Base-by-base conservation (phyloP, 345 rosid species). In the Rubroshorea leprosula region DNA sequence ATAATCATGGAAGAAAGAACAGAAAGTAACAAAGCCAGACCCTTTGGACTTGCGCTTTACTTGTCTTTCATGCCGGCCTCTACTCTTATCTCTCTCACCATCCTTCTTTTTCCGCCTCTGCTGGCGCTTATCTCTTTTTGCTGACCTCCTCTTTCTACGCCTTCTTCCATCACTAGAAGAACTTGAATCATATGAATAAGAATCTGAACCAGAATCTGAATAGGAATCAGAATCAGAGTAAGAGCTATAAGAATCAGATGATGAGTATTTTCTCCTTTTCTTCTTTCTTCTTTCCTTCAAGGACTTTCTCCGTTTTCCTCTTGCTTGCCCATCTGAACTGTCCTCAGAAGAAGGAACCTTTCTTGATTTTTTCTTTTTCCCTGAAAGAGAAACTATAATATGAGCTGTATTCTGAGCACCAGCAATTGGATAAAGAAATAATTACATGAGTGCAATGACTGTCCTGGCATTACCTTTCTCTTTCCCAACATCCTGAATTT, bases 201-300 rank as follows among this genome's bases (percentile, higher is more conserved):
- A 54, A 38, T 75, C 79, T 2, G 92, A 84, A 55, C 66, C 85
- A n/a, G 84, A 85, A 52, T 68, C 85, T 25, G 85, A 75, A 55
- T 66, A 82, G 24, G 85, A 75, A 55, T 68, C 83, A 27, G 85
- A 75, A 57, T 76, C 84, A 22, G 84, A 85, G 53, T 76, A 84
- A 38, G 89, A 80, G 80, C 86, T 76, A 55, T 80, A 58, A 19
- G 90, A 89, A 70, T 85, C 97, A 21, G 99, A 85, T 49, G 97
- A 74, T 66, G 90, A 84, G 71, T 80, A 78, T 81, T 83, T 87
- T 71, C 80, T 74, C 70, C 76, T 83, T 60, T 86, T 81, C 79
- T 77, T 85, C 62, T 68, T 78, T 60, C 63, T 72, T 69, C 66
- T 79, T 49, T 80, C 80, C 77, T 80, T 85, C 4, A 60, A 27